Base-by-base conservation (phyloP, 345 rosid species). In the Theobroma cacao region DNA sequence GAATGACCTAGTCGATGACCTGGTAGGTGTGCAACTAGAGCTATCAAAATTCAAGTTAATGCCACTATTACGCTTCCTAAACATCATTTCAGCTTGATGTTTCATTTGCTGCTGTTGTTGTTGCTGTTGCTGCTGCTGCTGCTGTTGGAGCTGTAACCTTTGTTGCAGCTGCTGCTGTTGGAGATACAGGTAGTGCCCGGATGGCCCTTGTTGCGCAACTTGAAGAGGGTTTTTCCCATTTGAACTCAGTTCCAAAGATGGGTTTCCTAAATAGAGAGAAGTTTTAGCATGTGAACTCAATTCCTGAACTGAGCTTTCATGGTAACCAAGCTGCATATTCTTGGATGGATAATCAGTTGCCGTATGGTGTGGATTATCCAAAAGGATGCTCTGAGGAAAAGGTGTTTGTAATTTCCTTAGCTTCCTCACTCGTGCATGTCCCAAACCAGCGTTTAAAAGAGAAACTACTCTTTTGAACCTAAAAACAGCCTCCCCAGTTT, bases 391-490 rank as follows among this genome's bases (percentile, higher is more conserved):
- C 53, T 87, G 93, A 77, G 92, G 85, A 45, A 87, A 63, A 82
- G 91, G 87, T 67, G 83, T 66, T 3, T 84, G 86, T 30, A 84
- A 73, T 22, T 87, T 90, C 86, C 87, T 91, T n/a, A 87, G 77
- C 85, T 88, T 91, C 83, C 98, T 90, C 53, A 94, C 94, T 85
- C 99, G 90, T 11, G 99, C 97, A 89, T 94, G 99, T 79, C 98
- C 98, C 82, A 91, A 90, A 79, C 91, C 85, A 59, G 73, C 83
- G 71, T 91, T 84, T 61, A 97, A 80, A 84, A 97, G 88, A 83
- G 86, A 92, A 84, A 81, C 85, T 61, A 97, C 98, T 83, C 87
- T 94, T 81, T 93, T 94, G 83, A 97, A 94, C 93, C 85, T 88
- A 85, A 77, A 88, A 74, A 97, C 95, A 84, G 98, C 98, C 65